phyloP scores from a whole-genome alignment of 352 stramenopile genomes.

The Aphanomyces stellatus region DNA sequence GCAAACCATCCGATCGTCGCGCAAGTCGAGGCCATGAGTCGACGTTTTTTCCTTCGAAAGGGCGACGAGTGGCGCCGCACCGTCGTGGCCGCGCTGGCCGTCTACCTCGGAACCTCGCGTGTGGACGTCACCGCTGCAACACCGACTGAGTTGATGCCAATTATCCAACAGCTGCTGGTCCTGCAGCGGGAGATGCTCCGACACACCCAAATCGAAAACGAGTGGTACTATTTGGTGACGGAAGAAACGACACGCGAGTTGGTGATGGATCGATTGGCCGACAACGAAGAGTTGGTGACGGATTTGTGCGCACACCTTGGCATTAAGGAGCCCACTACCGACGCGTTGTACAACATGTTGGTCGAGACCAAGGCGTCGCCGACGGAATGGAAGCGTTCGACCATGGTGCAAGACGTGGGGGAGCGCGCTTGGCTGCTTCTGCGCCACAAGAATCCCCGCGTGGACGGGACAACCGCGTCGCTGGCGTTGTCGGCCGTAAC shows the following conservation, averaged over 20 bases:
- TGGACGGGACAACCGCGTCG: background rate
- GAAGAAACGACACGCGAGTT: slow-evolving; percentile 35
- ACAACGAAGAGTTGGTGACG: slow-evolving; percentile 37
- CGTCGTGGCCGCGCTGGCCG: background rate
- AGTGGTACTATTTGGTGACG: slow-evolving; percentile 43
- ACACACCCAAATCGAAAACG: slow-evolving; percentile 51
- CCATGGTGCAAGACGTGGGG: background rate
- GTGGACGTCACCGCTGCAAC: background rate
- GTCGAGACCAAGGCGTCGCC: background rate
- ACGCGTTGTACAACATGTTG: background rate
- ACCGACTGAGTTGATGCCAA: background rate
- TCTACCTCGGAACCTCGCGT: background rate
- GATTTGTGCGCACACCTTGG: slow-evolving; percentile 35
- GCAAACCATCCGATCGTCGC: background rate
- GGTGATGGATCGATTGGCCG: slow-evolving; percentile 43
- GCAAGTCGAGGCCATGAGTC: background rate
- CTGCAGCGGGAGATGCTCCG: slow-evolving; percentile 59
- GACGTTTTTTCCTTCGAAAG: background rate
- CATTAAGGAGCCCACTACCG: background rate
- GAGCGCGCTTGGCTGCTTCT: background rate
- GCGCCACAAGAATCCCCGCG: background rate
- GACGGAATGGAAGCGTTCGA: background rate
- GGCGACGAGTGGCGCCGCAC: background rate
- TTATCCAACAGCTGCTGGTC: slow-evolving; percentile 32
- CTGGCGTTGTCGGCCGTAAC: background rate